Base-by-base conservation (phyloP, 495 filamentous ascomycete genomes). In the Rostrohypoxylon terebratum region DNA sequence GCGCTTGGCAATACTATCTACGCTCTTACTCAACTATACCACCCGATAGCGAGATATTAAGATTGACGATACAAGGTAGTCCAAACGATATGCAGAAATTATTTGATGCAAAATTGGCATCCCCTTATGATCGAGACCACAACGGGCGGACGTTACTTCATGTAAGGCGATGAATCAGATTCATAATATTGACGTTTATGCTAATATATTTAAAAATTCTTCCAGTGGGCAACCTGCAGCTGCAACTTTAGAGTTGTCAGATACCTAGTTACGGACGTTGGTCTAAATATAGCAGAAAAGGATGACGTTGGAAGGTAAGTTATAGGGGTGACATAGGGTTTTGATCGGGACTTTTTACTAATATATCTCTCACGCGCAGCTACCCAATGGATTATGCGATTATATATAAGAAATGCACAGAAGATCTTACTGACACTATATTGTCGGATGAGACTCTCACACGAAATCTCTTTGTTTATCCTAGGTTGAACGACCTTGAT, bases 1-100 rank as follows among this genome's bases (percentile, higher is more conserved):
- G 72, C 1, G 40, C 33, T 28, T 75, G 72, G 68, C 42, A 72
- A 5, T 72, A 18, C 13, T 58, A 68, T 33, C 1, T 75, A 9
- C 51, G 54, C 18, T 60, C 40, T n/a, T 75, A 75, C n/a, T 38
- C 40, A 1, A 10, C 36, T 14, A 13, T 68, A 28, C 59, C 59
- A 11, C 0, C 0, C 0, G 2, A 16, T 0, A 75, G 72, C 18
- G 5, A 62, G 23, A n/a, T 51, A 34, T 1, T 51, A 0, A 0
- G 0, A 0, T 9, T 57, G 1, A 38, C 21, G 1, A 3, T 0
- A 1, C 1, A 0, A 4, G 53, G 53, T 28, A 44, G 57, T 9
- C 45, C 59, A 3, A 21, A 62, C 7, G 72, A 75, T 0, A 20
- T 75, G 3, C 54, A 62, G 8, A 42, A 16, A 20, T 65, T 72